Percentiles rank a stretch among this genome's conserved stretches.
Evolutionary conservation across 2,329 filamentous ascomycete genomes (phyloP).

Genomic region (Aspergillus sp.): DNA sequence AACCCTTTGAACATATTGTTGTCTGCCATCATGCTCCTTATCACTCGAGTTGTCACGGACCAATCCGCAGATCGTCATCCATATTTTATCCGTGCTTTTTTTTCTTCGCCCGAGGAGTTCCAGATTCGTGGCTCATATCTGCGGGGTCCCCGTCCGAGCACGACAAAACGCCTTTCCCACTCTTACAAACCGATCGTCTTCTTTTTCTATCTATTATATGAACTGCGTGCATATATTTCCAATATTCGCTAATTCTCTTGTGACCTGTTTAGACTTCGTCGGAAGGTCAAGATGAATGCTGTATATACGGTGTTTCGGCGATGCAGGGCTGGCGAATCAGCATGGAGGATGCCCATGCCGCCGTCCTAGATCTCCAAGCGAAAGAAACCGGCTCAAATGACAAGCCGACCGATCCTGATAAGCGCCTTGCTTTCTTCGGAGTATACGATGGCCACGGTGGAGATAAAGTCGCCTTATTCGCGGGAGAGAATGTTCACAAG

Average conservation of each 20-base stretch:
- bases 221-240: background rate
- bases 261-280: conserved; percentile 68
- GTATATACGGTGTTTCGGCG: conserved; percentile 90
- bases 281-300: conserved; percentile 86
- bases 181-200: background rate
- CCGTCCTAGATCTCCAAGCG: conserved; percentile 80
- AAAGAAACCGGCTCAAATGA: conserved; percentile 51
- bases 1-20: background rate
- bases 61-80: conserved; percentile 7
- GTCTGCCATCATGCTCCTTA: background rate
- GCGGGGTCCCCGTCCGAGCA: conserved; percentile 8
- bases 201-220: conserved; percentile 4
- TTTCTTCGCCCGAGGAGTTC: conserved; percentile 7
- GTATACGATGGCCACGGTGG: conserved; percentile 98
- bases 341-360: conserved; percentile 97
- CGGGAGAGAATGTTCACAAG: conserved; percentile 87
- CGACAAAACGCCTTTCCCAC: background rate
- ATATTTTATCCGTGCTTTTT: conserved; percentile 10
- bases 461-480: conserved; percentile 91
- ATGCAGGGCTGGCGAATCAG: conserved; percentile 99
- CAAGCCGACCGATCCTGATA: conserved; percentile 63
- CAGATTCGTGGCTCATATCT: conserved; percentile 8
- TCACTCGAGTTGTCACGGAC: background rate
- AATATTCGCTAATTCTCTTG: conserved; percentile 13
- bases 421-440: conserved; percentile 89